Evolutionary conservation across 164 flowering plant species (phyloP).

Genomic region (Berberis thunbergii): DNA sequence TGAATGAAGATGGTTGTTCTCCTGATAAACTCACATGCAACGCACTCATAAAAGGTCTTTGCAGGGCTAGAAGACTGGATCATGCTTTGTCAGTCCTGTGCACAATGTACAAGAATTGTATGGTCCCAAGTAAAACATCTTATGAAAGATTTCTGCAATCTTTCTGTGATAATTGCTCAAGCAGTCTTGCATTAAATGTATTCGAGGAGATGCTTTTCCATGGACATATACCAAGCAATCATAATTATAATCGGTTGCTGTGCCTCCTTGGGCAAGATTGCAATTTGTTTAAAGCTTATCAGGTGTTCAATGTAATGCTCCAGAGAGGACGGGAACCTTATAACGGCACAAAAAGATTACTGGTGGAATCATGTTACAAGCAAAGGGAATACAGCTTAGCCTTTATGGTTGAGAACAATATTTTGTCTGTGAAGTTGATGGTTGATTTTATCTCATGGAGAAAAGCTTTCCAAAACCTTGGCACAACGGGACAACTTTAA

Average conservation of each 20-base stretch:
- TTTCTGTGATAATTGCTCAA: slow-evolving; percentile 20
- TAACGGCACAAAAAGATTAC: too few species aligned
- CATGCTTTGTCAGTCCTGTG: slow-evolving; percentile 40
- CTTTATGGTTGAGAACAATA: too few species aligned
- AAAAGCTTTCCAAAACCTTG: too few species aligned
- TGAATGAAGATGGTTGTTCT: slow-evolving; percentile 33
- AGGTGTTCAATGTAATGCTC: too few species aligned
- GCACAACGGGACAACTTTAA: too few species aligned
- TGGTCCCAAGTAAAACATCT: slow-evolving; percentile 28
- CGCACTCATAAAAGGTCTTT: slow-evolving; percentile 41
- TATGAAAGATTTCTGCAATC: slow-evolving; percentile 31
- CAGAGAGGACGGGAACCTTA: too few species aligned
- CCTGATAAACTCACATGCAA: slow-evolving; percentile 40
- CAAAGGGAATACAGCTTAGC: too few species aligned
- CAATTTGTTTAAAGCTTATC: too few species aligned
- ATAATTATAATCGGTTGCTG: slow-evolving; percentile 24
- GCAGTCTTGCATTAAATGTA: slow-evolving; percentile 29
- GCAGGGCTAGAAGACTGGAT: slow-evolving; percentile 25
- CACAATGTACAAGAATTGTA: slow-evolving; percentile 51
- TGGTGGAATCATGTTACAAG: too few species aligned
- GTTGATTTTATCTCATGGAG: too few species aligned
- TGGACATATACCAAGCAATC: slow-evolving; percentile 22
- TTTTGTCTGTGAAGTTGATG: too few species aligned
- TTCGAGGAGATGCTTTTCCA: slow-evolving; percentile 42
- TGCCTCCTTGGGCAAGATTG: too few species aligned